These are phyloP conservation scores for Cyberlindnera suaveolens DNA, from an alignment of 805 yeast genomes.

Conservation along the genomic window DNA sequence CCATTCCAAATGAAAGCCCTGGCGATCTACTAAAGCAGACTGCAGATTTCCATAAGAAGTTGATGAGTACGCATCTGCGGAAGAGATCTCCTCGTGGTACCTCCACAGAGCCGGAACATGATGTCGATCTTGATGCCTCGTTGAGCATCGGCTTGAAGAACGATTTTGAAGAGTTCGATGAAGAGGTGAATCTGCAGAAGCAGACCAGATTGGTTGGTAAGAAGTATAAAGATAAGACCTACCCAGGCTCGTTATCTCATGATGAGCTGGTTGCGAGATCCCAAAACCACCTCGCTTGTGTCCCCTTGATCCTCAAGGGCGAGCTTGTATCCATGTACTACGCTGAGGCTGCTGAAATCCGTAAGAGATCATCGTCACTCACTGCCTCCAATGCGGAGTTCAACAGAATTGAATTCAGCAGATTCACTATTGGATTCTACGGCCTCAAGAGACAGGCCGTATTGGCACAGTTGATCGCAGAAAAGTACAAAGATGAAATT, in stretches of 20 bases:
- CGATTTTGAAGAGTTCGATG: constrained; percentile 15
- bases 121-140: constrained; percentile 11
- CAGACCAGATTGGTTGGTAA: constrained; percentile 8
- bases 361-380: constrained; percentile 32
- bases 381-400: constrained; percentile 37
- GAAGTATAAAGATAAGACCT: constrained; percentile 19
- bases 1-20: not conserved
- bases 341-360: constrained; percentile 38
- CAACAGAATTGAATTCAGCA: constrained; percentile 37
- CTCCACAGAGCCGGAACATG: not conserved
- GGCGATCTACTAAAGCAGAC: not conserved
- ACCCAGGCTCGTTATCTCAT: constrained; percentile 24
- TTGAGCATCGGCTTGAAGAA: constrained; percentile 8
- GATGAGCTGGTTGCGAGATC: constrained; percentile 26
- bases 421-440: constrained; percentile 51
- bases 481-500: constrained; percentile 28
- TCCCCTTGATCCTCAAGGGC: constrained; percentile 40
- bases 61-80: constrained; percentile 9
- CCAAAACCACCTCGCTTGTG: constrained; percentile 25
- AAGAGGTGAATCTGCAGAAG: constrained; percentile 10
- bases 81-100: constrained; percentile 4
- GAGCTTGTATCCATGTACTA: constrained; percentile 42
- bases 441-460: constrained; percentile 53
- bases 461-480: constrained; percentile 39
- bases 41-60: constrained; percentile 6